A percentile compares a stretch with the other conserved stretches of the same genome.
Evolutionary conservation across 768 basidiomycete genomes (phyloP).

Genomic region (Polyporus arcularius): DNA sequence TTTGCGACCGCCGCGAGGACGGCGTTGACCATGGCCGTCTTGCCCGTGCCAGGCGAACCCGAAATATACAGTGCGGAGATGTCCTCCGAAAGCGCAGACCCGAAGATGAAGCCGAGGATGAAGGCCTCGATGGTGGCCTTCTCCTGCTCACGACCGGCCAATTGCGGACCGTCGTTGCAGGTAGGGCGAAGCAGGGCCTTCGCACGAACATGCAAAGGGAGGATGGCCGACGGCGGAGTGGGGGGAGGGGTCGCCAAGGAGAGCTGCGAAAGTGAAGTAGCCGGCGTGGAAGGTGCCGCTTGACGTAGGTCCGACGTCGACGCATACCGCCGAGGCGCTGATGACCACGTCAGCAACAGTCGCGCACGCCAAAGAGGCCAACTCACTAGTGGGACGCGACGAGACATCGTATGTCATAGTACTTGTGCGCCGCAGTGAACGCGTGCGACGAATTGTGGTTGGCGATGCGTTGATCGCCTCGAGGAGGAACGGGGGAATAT

Average conservation of each 20-base stretch:
- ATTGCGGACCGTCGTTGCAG: conserved; percentile 53
- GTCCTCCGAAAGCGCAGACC: conserved; percentile 24
- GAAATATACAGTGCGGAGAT: conserved; percentile 79
- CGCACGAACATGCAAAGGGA: conserved; percentile 58
- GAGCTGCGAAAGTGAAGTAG: conserved; percentile 43
- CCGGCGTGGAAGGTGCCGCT: conserved; percentile 39
- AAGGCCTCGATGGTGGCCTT: conserved; percentile 60
- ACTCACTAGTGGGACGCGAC: conserved; percentile 49
- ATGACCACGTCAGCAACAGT: conserved; percentile 11
- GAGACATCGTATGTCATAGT: conserved; percentile 38
- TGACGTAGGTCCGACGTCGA: conserved; percentile 47
- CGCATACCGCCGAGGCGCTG: conserved; percentile 47
- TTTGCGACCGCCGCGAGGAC: conserved; percentile 47
- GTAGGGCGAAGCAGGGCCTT: conserved; percentile 74
- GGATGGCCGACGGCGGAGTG: conserved; percentile 49
- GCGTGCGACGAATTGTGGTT: conserved; percentile 27
- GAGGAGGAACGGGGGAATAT: conserved; percentile 62
- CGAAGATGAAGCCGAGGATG: conserved; percentile 53
- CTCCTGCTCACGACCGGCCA: conserved; percentile 72
- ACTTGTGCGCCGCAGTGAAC: conserved; percentile 42
- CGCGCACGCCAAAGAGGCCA: conserved; percentile 2
- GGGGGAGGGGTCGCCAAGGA: conserved; percentile 61
- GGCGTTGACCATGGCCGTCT: conserved; percentile 81
- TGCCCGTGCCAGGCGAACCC: conserved; percentile 91
- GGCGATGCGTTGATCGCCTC: conserved; percentile 39